Base-by-base conservation (phyloP, 1,139 yeast genomes). In the Entelexis sorbosivorans region DNA sequence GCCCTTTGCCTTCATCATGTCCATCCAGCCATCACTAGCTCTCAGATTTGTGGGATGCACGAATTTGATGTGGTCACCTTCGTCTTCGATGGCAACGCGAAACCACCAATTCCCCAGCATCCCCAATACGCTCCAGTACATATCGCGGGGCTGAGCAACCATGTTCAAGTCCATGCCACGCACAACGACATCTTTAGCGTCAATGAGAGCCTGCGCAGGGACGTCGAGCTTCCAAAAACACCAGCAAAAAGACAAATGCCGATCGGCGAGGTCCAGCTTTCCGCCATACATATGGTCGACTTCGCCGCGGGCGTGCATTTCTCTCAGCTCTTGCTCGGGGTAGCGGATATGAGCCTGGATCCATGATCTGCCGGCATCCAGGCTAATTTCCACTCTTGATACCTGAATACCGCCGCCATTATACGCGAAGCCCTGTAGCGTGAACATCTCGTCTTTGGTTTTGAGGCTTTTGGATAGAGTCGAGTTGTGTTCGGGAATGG, bases 51-150 rank as follows among this genome's bases (percentile, higher is more conserved):
- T 60, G 1, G 69, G 70, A 49, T 66, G 70, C 53, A 65, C 65
- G 50, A 65, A 66, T 28, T 56, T 52, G 11, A 63, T 50, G n/a
- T 52, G 55, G 47, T 50, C 48, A 13, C 53, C 57, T 3, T 53
- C 58, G 31, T 52, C 51, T 22, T 56, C 55, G 17, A 66, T 62
- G 3, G 69, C 69, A 13, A 67, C 63, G 14, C 69, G 53, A 51
- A 64, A 66, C 69, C 69, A 66, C 66, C 69, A 66, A 47, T 67
- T 67, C 50, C 65, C 66, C 52, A 65, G 54, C 70, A 67, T 67
- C 1, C 68, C 64, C 28, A 67, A 63, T 19, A 67, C 67, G 50
- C 65, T 67, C 69, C 70, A 67, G 52, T 67, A 66, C 69, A 66
- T 66, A 47, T 64, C 63, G 48, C 69, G 59, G 10, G 70, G 70